Base-by-base conservation (phyloP, 2,329 filamentous ascomycete species). In the Paraphaeosphaeria minitans region DNA sequence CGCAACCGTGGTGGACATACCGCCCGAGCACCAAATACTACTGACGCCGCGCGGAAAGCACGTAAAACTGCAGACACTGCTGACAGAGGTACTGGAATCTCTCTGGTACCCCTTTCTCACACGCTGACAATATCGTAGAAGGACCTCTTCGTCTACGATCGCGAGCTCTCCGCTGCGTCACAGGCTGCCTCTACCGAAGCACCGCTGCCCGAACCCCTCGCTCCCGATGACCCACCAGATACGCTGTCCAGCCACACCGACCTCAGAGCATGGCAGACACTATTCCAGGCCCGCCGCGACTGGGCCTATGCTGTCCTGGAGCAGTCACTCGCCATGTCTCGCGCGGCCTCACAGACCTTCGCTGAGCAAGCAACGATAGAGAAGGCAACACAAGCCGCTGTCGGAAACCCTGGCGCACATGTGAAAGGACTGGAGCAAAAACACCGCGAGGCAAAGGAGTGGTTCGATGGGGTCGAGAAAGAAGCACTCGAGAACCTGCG, bases 71-170 rank as follows among this genome's bases (percentile, higher is more conserved):
- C 90, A 94, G 72, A 90, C 87, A 37, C 84, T 97, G 49, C 86
- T 92, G 64, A 87, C 86, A 37, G 94, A 97, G 85, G 91, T 92
- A 80, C 10, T 42, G 22, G 1, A 9, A 12, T 16, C 31, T n/a
- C 42, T 37, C 45, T 19, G 8, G 24, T 27, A 14, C 14, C 33
- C 12, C 37, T 14, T 10, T 27, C 24, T 21, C 6, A 6, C 12
- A 21, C 24, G 51, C 63, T 70, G 55, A 66, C n/a, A 58, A 4
- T 48, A 56, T 33, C 50, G 33, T 45, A 96, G 89, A 91, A 87
- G 66, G 93, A 98, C 75, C 88, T 99, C 57, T 98, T 91, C 75
- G 87, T 98, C 53, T 99, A 96, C 78, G 93, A 97, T 77, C 90
- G 93, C 62, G 87, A 79, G 74, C 72, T 80, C 69, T 73, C 77